Conservation (phyloP, 1,284 basidiomycete species). For the Rhizoctonia solani region DNA sequence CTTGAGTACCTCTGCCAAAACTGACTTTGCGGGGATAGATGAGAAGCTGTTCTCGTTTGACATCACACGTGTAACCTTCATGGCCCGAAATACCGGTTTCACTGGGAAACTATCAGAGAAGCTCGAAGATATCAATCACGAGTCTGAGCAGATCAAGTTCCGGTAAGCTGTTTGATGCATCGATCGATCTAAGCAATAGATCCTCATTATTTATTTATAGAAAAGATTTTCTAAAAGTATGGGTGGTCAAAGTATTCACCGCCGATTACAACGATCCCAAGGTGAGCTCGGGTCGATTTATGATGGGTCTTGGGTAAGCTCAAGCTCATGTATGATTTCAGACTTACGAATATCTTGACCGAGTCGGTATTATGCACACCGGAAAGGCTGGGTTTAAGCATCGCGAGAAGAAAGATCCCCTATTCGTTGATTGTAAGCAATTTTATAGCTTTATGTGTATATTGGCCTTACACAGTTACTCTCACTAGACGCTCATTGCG, state of each 20-base stretch:
- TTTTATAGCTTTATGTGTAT: background rate
- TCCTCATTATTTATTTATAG: background rate
- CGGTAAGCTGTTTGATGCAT: conserved; percentile 6
- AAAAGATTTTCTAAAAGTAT: conserved; percentile 36
- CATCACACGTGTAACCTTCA: conserved; percentile 36
- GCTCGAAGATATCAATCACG: conserved; percentile 28
- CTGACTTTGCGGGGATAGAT: conserved; percentile 10
- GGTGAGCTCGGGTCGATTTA: conserved; percentile 11
- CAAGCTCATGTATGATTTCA: conserved; percentile 1
- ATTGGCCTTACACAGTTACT: background rate
- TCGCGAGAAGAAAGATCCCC: conserved; percentile 36
- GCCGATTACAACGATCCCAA: conserved; percentile 34
- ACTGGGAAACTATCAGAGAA: conserved; percentile 1
- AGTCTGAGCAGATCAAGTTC: conserved; percentile 37
- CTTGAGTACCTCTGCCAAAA: background rate
- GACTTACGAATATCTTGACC: conserved; percentile 36
- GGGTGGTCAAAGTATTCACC: conserved; percentile 38
- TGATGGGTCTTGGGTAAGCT: background rate
- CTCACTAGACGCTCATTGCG: conserved; percentile 34
- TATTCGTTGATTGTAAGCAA: conserved; percentile 38
- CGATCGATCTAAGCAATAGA: background rate
- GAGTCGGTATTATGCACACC: conserved; percentile 38
- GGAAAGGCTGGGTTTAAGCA: conserved; percentile 39
- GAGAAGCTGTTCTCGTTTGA: conserved; percentile 37
- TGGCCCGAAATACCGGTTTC: conserved; percentile 36